phyloP scores from a whole-genome alignment of 164 flowering plant genomes.

The Liquidambar formosana region DNA sequence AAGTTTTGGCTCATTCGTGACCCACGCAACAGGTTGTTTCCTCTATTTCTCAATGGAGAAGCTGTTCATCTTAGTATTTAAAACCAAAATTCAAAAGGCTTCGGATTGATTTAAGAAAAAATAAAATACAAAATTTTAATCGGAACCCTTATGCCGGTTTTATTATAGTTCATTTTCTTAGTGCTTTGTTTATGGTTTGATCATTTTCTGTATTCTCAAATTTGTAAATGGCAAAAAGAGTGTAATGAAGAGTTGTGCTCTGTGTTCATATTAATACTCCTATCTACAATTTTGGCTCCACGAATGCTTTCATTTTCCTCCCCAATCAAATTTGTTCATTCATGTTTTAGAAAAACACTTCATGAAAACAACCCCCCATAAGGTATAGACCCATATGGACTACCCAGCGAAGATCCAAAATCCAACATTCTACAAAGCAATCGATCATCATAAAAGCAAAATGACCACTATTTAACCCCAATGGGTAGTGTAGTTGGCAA shows the following conservation, averaged over 20 bases:
- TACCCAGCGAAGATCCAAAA: no score
- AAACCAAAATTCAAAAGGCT: constrained; percentile 60
- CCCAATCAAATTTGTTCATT: no score
- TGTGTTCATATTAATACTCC: no score
- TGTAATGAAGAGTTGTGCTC: background rate
- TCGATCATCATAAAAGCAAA: no score
- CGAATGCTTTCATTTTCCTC: no score
- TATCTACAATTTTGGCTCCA: no score
- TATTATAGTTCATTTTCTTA: background rate
- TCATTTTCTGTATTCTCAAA: background rate
- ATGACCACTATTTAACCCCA: no score
- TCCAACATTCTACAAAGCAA: no score
- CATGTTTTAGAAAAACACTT: no score
- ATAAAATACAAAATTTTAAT: background rate
- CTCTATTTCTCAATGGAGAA: constrained; percentile 74
- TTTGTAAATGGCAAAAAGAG: background rate
- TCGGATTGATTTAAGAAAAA: constrained; percentile 2
- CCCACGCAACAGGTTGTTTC: constrained; percentile 73
- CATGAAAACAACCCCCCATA: no score
- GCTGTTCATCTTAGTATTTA: constrained; percentile 53
- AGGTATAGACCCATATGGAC: no score
- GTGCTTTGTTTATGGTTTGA: background rate
- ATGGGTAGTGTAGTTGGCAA: no score
- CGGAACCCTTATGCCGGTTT: background rate
- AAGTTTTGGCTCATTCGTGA: constrained; percentile 75